Evolutionary conservation across 257 asterid species (phyloP).

Genomic region (Linderniella brevidens): DNA sequence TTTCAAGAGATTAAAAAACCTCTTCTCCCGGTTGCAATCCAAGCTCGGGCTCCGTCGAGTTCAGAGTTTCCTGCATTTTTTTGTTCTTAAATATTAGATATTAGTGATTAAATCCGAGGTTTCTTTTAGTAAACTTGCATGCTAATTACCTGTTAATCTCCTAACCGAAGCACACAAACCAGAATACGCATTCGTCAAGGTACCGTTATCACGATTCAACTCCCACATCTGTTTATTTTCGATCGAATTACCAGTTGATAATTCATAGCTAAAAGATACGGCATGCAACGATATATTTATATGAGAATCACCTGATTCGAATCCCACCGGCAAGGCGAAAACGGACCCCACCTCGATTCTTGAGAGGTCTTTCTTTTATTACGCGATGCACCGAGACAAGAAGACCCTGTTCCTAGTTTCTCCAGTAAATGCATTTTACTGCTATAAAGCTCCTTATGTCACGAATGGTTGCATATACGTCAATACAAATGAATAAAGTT

Average conservation of each 20-base stretch:
- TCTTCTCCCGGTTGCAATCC: slow-evolving; percentile 67
- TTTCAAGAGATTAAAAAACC: slow-evolving; percentile 24
- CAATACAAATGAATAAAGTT: slow-evolving; percentile 2
- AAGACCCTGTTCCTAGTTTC: slow-evolving; percentile 21
- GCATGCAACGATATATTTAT: no score
- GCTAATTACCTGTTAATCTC: slow-evolving; percentile 27
- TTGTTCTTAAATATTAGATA: neutral
- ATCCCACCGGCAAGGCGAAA: slow-evolving; percentile 52
- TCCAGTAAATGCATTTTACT: slow-evolving; percentile 39
- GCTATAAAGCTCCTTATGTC: slow-evolving; percentile 12
- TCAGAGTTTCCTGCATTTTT: slow-evolving; percentile 31
- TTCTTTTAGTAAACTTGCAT: neutral
- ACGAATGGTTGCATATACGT: neutral
- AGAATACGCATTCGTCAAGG: slow-evolving; percentile 58
- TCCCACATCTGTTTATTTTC: slow-evolving; percentile 72
- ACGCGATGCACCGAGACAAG: slow-evolving; percentile 63
- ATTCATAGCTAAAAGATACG: no score
- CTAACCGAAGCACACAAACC: slow-evolving; percentile 69
- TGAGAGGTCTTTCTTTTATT: slow-evolving; percentile 43
- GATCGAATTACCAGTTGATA: no score
- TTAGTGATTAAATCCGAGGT: neutral
- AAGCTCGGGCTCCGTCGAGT: slow-evolving; percentile 35
- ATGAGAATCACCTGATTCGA: slow-evolving; percentile 67
- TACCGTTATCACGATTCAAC: slow-evolving; percentile 50
- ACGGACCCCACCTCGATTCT: slow-evolving; percentile 41